Percentiles rank a stretch among this genome's conserved stretches.
These are phyloP conservation scores for Saccharomycopsis olivae DNA, from an alignment of 805 yeast genomes.

Conservation along the genomic window DNA sequence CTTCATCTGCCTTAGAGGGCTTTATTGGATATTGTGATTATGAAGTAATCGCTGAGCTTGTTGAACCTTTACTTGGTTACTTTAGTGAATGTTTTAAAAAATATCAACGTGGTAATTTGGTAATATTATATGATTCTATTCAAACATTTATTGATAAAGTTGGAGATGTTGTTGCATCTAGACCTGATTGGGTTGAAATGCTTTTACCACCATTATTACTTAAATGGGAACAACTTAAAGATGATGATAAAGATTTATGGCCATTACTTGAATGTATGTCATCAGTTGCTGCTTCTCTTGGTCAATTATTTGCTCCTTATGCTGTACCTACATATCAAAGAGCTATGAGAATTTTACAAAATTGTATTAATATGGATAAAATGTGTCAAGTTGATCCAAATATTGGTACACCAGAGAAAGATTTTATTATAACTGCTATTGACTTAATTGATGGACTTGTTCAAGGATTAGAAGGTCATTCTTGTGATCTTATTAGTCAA, in stretches of 20 bases:
- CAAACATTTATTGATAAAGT: constrained; percentile 79
- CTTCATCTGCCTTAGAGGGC: constrained; percentile 76
- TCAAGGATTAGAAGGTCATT: constrained; percentile 70
- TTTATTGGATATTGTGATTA: constrained; percentile 71
- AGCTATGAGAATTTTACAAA: constrained; percentile 56
- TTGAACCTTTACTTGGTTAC: constrained; percentile 57
- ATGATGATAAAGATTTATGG: constrained; percentile 81
- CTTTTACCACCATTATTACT: constrained; percentile 72
- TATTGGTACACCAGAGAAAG: constrained; percentile 74
- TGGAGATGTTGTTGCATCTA: constrained; percentile 45
- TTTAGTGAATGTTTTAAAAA: constrained; percentile 62
- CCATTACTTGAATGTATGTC: constrained; percentile 90
- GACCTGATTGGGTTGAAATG: constrained; percentile 45
- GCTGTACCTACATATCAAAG: constrained; percentile 81
- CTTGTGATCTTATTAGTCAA: constrained; percentile 40
- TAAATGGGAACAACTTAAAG: constrained; percentile 69
- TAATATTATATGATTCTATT: constrained; percentile 79
- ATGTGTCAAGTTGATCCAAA: constrained; percentile 55
- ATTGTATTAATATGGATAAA: constrained; percentile 57
- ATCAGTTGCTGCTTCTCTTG: constrained; percentile 77
- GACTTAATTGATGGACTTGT: constrained; percentile 89
- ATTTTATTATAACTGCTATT: constrained; percentile 77
- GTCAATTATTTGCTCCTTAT: constrained; percentile 77
- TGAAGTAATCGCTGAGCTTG: constrained; percentile 47
- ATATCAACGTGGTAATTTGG: constrained; percentile 75